Base-by-base conservation (phyloP, 179 eudicot species). In the Spergularia azorica region DNA sequence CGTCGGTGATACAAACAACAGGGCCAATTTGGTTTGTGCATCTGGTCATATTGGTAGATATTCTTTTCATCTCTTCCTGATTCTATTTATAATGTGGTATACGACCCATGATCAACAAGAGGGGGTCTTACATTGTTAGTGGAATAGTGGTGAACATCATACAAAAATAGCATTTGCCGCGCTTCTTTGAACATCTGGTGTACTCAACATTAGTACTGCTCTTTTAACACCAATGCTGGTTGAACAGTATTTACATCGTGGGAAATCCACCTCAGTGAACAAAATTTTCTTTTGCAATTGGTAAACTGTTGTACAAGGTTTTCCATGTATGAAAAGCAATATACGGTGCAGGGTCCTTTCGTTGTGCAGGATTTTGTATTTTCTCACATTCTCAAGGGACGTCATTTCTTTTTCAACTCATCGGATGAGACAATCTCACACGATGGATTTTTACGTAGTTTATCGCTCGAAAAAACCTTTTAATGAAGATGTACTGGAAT, bases 21-120 rank as follows among this genome's bases (percentile, higher is more conserved):
- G 73, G 74, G 74, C 72, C 67, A 16, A 59, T 14, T 18, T 20
- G 72, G 61, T 57, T 50, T 36, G 73, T 26, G 46, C 32, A 17
- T 69, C 66, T 56, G 43, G 59, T 18, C 73, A n/a, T n/a, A 48
- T 26, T 12, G 61, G 55, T 50, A 11, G 32, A 70, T 57, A 2
- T 18, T 36, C 39, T 50, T 63, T 70, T 6, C 66, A 41, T 11
- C 18, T 17, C 6, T 39, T 41, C 16, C n/a, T 50, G n/a, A 59
- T 59, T 55, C 18, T 62, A 16, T 68, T 70, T 55, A 38, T 21
- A 9, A 18, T 46, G 56, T 62, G 66, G 54, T 80, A 51, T 76
- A n/a, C 39, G 58, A 18, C 32, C 61, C 20, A 13, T 54, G 21
- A 58, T 10, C 41, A 55, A 58, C 5, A 6, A 3, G 39, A 41